Evolutionary conservation across 495 filamentous ascomycete genomes (phyloP).

Genomic region (Viridothelium virens): DNA sequence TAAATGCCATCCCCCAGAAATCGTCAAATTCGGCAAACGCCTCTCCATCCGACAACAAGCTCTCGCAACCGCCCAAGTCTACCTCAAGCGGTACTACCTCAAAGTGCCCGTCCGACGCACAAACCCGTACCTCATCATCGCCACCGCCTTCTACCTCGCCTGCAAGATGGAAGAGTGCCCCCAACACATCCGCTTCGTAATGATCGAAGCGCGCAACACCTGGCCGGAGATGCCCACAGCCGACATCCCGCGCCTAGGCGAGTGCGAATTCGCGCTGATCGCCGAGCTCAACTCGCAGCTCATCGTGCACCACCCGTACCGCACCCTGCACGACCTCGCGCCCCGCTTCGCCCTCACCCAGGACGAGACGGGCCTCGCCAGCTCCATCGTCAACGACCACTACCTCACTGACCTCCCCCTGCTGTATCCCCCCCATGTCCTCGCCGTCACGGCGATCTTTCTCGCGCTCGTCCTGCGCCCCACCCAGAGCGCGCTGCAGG

Average conservation of each 20-base stretch:
- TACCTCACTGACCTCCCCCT: slow-evolving; percentile 91
- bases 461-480: slow-evolving; percentile 72
- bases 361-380: slow-evolving; percentile 73
- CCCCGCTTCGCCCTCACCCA: slow-evolving; percentile 57
- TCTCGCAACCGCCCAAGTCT: slow-evolving; percentile 89
- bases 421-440: slow-evolving; percentile 78
- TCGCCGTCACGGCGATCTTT: slow-evolving; percentile 85
- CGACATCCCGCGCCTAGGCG: slow-evolving; percentile 82
- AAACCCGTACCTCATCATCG: slow-evolving; percentile 85
- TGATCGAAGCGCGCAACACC: slow-evolving; percentile 72
- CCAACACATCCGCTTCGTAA: slow-evolving; percentile 85
- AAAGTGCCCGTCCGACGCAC: slow-evolving; percentile 86
- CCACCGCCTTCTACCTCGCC: slow-evolving; percentile 87
- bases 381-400: slow-evolving; percentile 90
- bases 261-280: slow-evolving; percentile 94
- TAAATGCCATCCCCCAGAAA: slow-evolving; percentile 46
- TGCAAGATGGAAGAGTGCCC: slow-evolving; percentile 99
- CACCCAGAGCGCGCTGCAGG: slow-evolving; percentile 41
- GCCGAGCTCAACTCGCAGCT: slow-evolving; percentile 91
- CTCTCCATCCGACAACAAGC: slow-evolving; percentile 77
- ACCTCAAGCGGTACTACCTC: slow-evolving; percentile 87
- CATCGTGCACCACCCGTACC: slow-evolving; percentile 96
- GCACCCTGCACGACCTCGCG: slow-evolving; percentile 69
- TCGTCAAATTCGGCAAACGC: slow-evolving; percentile 72
- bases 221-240: slow-evolving; percentile 79